Evolutionary conservation across 805 yeast species (phyloP).

Genomic region (Hemisphaericaspora nanyangensis): DNA sequence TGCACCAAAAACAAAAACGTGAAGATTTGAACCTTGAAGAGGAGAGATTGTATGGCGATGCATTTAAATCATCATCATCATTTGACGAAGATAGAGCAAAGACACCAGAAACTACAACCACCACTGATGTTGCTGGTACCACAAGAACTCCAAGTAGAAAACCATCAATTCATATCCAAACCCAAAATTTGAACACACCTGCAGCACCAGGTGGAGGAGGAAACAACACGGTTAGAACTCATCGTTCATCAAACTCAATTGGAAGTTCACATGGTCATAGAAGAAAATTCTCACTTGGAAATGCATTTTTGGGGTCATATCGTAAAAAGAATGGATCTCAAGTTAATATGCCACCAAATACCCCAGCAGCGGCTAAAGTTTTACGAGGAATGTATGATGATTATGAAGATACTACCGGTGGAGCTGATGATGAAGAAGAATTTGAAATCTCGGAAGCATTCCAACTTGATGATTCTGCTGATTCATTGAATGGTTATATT

Average conservation of each 20-base stretch:
- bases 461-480: conserved; percentile 56
- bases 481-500: conserved; percentile 52
- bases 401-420: too few species aligned
- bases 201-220: conserved; percentile 9
- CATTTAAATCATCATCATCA: conserved; percentile 34
- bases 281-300: conserved; percentile 63
- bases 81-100: conserved; percentile 18
- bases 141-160: conserved; percentile 30
- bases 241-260: conserved; percentile 37
- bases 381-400: conserved; percentile 24
- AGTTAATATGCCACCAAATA: conserved; percentile 45
- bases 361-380: conserved; percentile 49
- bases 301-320: conserved; percentile 45
- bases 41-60: conserved; percentile 35
- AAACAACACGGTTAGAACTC: conserved; percentile 26
- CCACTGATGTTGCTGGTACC: conserved; percentile 10
- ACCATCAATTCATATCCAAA: conserved; percentile 33
- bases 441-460: conserved; percentile 23
- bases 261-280: conserved; percentile 36
- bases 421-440: conserved; percentile 26
- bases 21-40: conserved; percentile 24
- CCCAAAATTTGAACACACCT: conserved; percentile 26
- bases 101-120: conserved; percentile 23
- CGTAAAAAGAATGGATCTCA: conserved; percentile 47
- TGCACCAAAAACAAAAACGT: conserved; percentile 17